Conservation (phyloP, 495 filamentous ascomycete species). For the Annulohypoxylon nitens region DNA sequence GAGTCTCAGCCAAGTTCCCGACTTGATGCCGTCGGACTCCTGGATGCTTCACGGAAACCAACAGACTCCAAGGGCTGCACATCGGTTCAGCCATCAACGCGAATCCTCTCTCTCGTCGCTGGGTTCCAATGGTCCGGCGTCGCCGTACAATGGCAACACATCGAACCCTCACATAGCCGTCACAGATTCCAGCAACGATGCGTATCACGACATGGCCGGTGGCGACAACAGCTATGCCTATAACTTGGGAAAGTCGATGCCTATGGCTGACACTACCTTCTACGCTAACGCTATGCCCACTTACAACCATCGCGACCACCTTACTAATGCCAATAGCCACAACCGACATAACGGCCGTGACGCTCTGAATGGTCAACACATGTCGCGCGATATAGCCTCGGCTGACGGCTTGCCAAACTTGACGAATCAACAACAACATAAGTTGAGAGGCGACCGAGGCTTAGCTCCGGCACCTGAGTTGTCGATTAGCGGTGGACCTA, state of each 20-base stretch:
- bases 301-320: constrained; percentile 33
- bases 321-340: constrained; percentile 43
- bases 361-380: constrained; percentile 41
- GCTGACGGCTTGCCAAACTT: constrained; percentile 45
- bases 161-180: constrained; percentile 67
- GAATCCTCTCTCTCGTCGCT: constrained; percentile 68
- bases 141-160: constrained; percentile 65
- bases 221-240: constrained; percentile 58
- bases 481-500: constrained; percentile 52
- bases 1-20: constrained; percentile 46
- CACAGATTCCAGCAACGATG: constrained; percentile 56
- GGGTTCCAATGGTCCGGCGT: constrained; percentile 67
- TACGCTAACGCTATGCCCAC: constrained; percentile 47
- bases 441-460: constrained; percentile 53
- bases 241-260: constrained; percentile 55
- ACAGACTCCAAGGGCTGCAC: constrained; percentile 56
- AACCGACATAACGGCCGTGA: constrained; percentile 35
- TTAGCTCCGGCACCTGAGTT: constrained; percentile 54
- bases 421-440: constrained; percentile 50
- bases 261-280: constrained; percentile 50
- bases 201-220: constrained; percentile 54
- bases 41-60: constrained; percentile 56
- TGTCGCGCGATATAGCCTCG: constrained; percentile 43
- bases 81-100: constrained; percentile 62
- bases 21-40: constrained; percentile 61